Percentiles rank a stretch among this genome's conserved stretches.
Evolutionary conservation across 768 basidiomycete species (phyloP).

Genomic region (Collybia sordida): DNA sequence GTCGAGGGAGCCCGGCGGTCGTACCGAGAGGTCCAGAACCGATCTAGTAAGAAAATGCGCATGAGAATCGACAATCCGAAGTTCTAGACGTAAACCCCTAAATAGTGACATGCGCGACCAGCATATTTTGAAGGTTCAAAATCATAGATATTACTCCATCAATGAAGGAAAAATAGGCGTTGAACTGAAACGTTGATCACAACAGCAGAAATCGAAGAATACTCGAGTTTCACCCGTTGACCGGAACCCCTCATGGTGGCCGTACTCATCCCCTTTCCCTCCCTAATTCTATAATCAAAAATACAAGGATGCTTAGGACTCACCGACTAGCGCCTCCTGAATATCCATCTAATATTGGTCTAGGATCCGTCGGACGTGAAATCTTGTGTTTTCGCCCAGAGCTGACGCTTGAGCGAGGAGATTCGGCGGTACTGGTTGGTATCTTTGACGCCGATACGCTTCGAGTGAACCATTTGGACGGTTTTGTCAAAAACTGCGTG

Average conservation of each 20-base stretch:
- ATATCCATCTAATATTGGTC: constrained; percentile 68
- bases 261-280: background rate
- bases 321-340: constrained; percentile 51
- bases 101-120: too few species aligned
- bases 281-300: constrained; percentile 1
- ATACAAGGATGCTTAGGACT: constrained; percentile 23
- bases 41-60: constrained; percentile 44
- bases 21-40: constrained; percentile 59
- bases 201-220: too few species aligned
- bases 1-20: constrained; percentile 44
- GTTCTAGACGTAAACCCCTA: too few species aligned
- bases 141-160: background rate
- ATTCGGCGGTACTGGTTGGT: constrained; percentile 30
- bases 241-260: background rate
- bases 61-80: background rate
- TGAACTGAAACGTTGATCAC: too few species aligned
- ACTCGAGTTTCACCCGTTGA: background rate
- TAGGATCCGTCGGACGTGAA: constrained; percentile 79
- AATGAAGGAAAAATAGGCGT: background rate
- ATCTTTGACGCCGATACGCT: constrained; percentile 55
- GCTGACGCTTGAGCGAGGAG: constrained; percentile 47
- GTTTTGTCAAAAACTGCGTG: constrained; percentile 63
- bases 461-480: constrained; percentile 71
- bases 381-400: constrained; percentile 71
- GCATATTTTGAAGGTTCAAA: background rate